phyloP scores from a whole-genome alignment of 768 basidiomycete genomes.

The Pleurotus platypus region DNA sequence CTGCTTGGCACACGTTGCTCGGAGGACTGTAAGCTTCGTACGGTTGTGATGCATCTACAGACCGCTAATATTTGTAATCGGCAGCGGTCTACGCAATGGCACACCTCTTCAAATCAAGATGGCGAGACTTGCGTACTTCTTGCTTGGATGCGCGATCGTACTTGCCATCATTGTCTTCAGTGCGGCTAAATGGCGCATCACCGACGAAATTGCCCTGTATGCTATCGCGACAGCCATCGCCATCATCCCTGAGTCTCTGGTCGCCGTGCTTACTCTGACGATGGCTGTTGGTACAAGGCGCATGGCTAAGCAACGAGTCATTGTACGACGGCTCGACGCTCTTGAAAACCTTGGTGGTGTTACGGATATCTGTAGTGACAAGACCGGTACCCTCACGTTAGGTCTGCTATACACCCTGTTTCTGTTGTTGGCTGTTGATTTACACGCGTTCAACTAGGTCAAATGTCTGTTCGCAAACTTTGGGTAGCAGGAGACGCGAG shows the following conservation, averaged over 20 bases:
- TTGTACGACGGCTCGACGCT: conserved; percentile 61
- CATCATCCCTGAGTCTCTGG: conserved; percentile 38
- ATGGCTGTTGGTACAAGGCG: conserved; percentile 54
- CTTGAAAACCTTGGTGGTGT: conserved; percentile 61
- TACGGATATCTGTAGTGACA: conserved; percentile 55
- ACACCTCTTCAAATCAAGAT: conserved; percentile 36
- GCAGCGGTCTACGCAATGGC: conserved; percentile 29
- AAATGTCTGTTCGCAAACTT: conserved; percentile 37
- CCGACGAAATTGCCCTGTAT: conserved; percentile 30
- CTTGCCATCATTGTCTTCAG: conserved; percentile 35
- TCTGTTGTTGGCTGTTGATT: too few relatives aligned
- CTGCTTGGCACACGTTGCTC: conserved; percentile 18
- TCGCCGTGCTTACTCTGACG: conserved; percentile 52
- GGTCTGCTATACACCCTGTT: neutral
- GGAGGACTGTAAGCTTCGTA: conserved; percentile 23
- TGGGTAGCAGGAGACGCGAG: conserved; percentile 29
- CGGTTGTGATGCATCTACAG: neutral
- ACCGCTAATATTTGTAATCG: neutral
- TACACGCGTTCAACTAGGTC: conserved; percentile 16
- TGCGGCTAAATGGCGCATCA: conserved; percentile 27
- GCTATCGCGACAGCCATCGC: conserved; percentile 35
- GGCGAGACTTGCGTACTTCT: conserved; percentile 29
- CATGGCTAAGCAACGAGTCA: conserved; percentile 54
- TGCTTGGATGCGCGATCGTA: conserved; percentile 31
- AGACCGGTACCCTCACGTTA: conserved; percentile 57